Conservation (phyloP, 2,329 filamentous ascomycete species). For the Colletotrichum magnum region DNA sequence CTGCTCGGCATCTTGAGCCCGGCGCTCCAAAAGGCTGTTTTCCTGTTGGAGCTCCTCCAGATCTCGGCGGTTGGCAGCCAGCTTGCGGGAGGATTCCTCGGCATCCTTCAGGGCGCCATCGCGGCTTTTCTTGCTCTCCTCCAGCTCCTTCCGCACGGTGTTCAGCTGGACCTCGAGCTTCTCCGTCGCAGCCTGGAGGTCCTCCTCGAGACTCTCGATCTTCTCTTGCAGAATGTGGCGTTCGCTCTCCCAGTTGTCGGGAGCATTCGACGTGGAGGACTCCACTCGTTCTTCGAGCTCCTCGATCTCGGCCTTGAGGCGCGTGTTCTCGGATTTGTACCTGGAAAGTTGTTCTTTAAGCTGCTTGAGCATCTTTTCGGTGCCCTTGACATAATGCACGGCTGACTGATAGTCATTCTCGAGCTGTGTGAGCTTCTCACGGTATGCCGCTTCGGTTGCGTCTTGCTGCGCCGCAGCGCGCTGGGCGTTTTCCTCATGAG, state of each 20-base stretch:
- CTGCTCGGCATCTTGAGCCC: slow-evolving; percentile 90
- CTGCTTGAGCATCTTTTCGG: slow-evolving; percentile 98
- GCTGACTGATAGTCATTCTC: slow-evolving; percentile 98
- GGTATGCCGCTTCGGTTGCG: slow-evolving; percentile 89
- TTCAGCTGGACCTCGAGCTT: slow-evolving; percentile 81
- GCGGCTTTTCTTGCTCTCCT: slow-evolving; percentile 76
- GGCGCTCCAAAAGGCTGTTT: slow-evolving; percentile 84
- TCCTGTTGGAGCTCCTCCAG: slow-evolving; percentile 87
- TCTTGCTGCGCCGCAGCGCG: slow-evolving; percentile 84
- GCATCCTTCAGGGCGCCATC: slow-evolving; percentile 72
- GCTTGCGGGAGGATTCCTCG: slow-evolving; percentile 68
- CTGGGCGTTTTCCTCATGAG: slow-evolving; percentile 88
- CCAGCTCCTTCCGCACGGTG: slow-evolving; percentile 78
- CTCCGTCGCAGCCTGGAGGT: slow-evolving; percentile 75
- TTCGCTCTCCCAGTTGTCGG: slow-evolving; percentile 82
- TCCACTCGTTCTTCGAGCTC: slow-evolving; percentile 70
- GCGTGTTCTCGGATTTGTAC: slow-evolving; percentile 88
- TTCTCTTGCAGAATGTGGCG: slow-evolving; percentile 76
- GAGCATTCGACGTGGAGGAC: slow-evolving; percentile 50
- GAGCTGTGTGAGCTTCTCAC: slow-evolving; percentile 92
- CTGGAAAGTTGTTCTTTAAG: slow-evolving; percentile 97
- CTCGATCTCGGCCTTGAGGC: slow-evolving; percentile 86
- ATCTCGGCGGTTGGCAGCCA: slow-evolving; percentile 74
- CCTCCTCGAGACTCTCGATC: slow-evolving; percentile 77
- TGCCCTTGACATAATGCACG: slow-evolving; percentile 97